Conservation (phyloP, 2,329 filamentous ascomycete genomes). For the Penicillium digitatum region DNA sequence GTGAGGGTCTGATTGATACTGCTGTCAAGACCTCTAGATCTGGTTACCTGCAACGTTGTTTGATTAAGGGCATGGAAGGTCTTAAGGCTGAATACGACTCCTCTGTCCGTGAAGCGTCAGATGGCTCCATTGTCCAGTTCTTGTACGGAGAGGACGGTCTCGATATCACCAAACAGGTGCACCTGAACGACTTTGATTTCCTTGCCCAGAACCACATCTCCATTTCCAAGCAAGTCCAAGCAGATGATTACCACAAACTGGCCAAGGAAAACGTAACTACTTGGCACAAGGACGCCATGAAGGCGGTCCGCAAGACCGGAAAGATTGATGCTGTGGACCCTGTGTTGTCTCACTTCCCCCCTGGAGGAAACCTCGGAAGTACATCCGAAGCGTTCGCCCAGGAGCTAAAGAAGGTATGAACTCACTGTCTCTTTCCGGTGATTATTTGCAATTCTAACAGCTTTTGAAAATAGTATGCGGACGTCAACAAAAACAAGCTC, state of each 20-base stretch:
- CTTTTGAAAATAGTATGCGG: conserved; percentile 60
- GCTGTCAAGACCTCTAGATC: conserved; percentile 97
- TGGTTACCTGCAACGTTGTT: conserved; percentile 90
- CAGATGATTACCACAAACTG: conserved; percentile 56
- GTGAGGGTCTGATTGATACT: conserved; percentile 97
- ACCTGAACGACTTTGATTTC: conserved; percentile 86
- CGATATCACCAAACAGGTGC: conserved; percentile 90
- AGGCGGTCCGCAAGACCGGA: conserved; percentile 71
- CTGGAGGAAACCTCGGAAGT: conserved; percentile 73
- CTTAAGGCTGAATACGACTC: conserved; percentile 88
- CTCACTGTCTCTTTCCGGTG: background rate
- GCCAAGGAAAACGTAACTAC: conserved; percentile 64
- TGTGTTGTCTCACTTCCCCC: conserved; percentile 66
- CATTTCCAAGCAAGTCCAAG: conserved; percentile 68
- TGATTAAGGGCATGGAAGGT: conserved; percentile 98
- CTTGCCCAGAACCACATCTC: conserved; percentile 80
- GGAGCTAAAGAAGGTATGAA: conserved; percentile 57
- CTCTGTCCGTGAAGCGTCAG: conserved; percentile 80
- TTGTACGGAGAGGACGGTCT: conserved; percentile 94
- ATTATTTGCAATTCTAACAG: conserved; percentile 15
- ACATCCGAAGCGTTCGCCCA: conserved; percentile 84
- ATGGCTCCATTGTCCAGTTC: conserved; percentile 91
- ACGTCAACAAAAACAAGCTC: conserved; percentile 64
- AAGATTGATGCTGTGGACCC: conserved; percentile 69
- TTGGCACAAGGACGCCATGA: conserved; percentile 65